These are phyloP conservation scores for Sodiomyces alkalinus DNA, from an alignment of 2,329 filamentous ascomycete species.

Conservation along the genomic window DNA sequence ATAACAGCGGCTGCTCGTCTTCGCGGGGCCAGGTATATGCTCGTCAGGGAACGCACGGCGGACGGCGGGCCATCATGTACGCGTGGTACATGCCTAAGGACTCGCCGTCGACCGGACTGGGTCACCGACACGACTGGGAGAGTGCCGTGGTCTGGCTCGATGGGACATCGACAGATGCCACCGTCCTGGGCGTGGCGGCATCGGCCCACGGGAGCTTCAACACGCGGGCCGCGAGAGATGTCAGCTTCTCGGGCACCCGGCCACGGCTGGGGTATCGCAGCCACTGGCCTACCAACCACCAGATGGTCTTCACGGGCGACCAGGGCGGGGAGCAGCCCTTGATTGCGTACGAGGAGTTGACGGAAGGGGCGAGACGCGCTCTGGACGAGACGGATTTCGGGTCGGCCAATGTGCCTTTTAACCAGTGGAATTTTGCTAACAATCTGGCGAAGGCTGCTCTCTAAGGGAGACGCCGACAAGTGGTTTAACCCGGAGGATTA, in stretches of 20 bases:
- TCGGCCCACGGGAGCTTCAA: slow-evolving; percentile 18
- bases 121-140: slow-evolving; percentile 23
- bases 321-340: slow-evolving; percentile 22
- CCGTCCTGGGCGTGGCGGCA: slow-evolving; percentile 15
- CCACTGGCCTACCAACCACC: slow-evolving; percentile 18
- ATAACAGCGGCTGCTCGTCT: slow-evolving; percentile 13
- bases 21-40: slow-evolving; percentile 19
- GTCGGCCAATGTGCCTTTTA: slow-evolving; percentile 22
- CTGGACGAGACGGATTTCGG: slow-evolving; percentile 22
- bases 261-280: slow-evolving; percentile 17
- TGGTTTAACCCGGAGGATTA: no score
- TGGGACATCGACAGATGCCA: slow-evolving; percentile 10
- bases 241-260: slow-evolving; percentile 12
- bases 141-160: slow-evolving; percentile 17
- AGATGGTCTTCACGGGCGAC: slow-evolving; percentile 16
- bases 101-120: slow-evolving; percentile 16
- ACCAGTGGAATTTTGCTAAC: slow-evolving; percentile 6
- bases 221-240: slow-evolving; percentile 9
- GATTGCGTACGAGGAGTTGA: slow-evolving; percentile 22
- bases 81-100: slow-evolving; percentile 26
- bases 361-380: slow-evolving; percentile 16
- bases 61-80: slow-evolving; percentile 17
- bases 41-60: slow-evolving; percentile 12
- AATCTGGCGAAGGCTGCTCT: slow-evolving; percentile 7
- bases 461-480: no score